Base-by-base conservation (phyloP, 2,329 filamentous ascomycete species). In the Calonectria crousiana region DNA sequence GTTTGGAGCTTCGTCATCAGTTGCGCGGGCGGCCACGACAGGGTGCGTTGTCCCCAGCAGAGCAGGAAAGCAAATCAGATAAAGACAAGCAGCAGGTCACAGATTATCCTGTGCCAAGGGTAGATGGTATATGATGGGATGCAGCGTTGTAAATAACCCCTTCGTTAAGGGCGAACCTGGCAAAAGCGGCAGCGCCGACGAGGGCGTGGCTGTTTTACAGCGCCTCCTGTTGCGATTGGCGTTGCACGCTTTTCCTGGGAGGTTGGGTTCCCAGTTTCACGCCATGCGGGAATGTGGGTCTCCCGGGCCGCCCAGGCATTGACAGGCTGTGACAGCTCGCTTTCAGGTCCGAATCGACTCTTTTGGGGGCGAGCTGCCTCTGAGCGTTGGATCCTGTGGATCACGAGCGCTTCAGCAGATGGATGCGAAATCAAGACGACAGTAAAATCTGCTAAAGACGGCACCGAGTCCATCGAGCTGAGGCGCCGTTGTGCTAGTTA, bases 161-260 rank as follows among this genome's bases (percentile, higher is more conserved):
- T 38, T 53, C 26, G 6, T 49, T 11, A 47, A 67, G 72, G 67
- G 64, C 71, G 71, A 49, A 26, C 20, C 47, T 49, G 38, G 60
- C 41, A 14, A 32, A 65, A 34, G 30, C 60, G 60, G 60, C 60
- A 65, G 41, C 38, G 14, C 60, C 58, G 52, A 53, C 36, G 65
- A 26, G 32, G n/a, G 44, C 65, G 67, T 73, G 69, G 72, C 76
- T 74, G 56, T 78, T 79, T 78, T 77, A 77, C 73, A 67, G 73
- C 78, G 79, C 56, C 70, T 75, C 72, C 74, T 75, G 78, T 78
- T 79, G 74, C 74, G 66, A 9, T 72, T 75, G 47, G 28, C 67
- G 38, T 53, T 38, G 28, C 67, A 20, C 36, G 47, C 47, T 32
- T 68, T 51, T 72, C 47, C 28, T 28, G 52, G 52, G 36, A 8